Conservation (phyloP, 805 yeast genomes). For the Brettanomyces naardenensis region DNA sequence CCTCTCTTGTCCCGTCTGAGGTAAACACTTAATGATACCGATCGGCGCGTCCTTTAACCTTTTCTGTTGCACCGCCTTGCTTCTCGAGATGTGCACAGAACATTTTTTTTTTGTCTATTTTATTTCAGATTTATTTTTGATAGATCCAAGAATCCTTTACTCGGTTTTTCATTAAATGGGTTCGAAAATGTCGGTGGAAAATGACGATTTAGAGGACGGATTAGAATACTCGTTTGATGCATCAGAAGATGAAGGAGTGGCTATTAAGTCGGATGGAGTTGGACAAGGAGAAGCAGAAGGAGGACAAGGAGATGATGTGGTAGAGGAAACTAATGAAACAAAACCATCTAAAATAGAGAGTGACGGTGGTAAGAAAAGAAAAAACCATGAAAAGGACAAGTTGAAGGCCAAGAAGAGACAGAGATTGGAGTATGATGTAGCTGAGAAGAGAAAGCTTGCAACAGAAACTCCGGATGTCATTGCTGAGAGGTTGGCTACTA, state of each 20-base stretch:
- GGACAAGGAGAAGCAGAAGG: conserved; percentile 6
- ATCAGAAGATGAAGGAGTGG: conserved; percentile 28
- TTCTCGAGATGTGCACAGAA: too few relatives aligned
- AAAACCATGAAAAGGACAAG: conserved; percentile 29
- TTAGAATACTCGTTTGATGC: conserved; percentile 41
- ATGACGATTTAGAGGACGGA: conserved; percentile 78
- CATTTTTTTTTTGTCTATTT: too few relatives aligned
- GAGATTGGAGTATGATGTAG: conserved; percentile 58
- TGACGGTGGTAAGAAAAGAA: conserved; percentile 19
- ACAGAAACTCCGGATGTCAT: conserved; percentile 48
- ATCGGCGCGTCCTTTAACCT: background rate
- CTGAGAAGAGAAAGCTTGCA: conserved; percentile 50
- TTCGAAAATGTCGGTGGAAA: conserved; percentile 19
- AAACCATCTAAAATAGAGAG: conserved; percentile 3
- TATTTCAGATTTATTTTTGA: too few relatives aligned
- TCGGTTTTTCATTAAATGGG: background rate
- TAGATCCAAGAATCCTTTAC: too few relatives aligned
- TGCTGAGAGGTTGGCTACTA: conserved; percentile 57
- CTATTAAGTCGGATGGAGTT: conserved; percentile 2
- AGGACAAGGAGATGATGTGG: conserved; percentile 10
- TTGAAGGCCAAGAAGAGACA: conserved; percentile 56
- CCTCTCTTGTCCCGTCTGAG: too few relatives aligned
- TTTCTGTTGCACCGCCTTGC: background rate
- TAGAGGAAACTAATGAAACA: conserved; percentile 14
- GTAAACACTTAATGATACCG: too few relatives aligned